Base-by-base conservation (phyloP, 441 rosid genomes). In the Pelargonium myrrhifolium region DNA sequence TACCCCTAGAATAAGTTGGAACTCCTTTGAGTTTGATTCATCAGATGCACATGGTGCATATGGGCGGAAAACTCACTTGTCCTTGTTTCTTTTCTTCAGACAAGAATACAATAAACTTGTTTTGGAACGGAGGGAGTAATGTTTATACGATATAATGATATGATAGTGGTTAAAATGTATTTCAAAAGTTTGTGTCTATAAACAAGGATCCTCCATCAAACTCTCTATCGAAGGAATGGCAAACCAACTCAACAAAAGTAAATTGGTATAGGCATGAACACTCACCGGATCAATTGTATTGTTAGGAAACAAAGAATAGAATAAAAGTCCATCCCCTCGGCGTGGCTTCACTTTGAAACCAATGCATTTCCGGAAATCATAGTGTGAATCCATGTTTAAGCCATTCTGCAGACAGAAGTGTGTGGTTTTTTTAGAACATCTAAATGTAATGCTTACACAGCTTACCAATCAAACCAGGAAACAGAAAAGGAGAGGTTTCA, bases 271-370 rank as follows among this genome's bases (percentile, higher is more conserved):
- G 47, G 10, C 61, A 67, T 37, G 15, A 71, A 42, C 51, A 75
- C 80, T 76, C 49, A 82, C 91, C 11, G 75, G 74, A 72, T 89
- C 89, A 40, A 89, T 86, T n/a, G 91, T 83, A 39, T 71, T 67
- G 55, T 89, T 89, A 37, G 88, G 85, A 40, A 80, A 71, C 35
- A 85, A 31, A 3, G 92, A 87, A 75, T 82, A 82, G 76, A 87
- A 89, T 10, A 86, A 70, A 71, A 89, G 77, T 24, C 80, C 93
- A 65, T 89, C 93, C n/a, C 93, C 93, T 74, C 22, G 78, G 10
- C 69, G 80, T 6, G 89, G 91, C 74, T 81, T 85, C 31, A 86
- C 84, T 79, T 69, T 83, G 64, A 89, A 65, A 67, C 93, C 93
- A 53, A 43, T 58, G 42, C 89, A 87, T 64, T 80, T 61, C 21